Evolutionary conservation across 176 grass and related monocot genomes (phyloP), one percentile per base, ranked within the genome.

Genomic region (Bothriochloa decipiens): DNA sequence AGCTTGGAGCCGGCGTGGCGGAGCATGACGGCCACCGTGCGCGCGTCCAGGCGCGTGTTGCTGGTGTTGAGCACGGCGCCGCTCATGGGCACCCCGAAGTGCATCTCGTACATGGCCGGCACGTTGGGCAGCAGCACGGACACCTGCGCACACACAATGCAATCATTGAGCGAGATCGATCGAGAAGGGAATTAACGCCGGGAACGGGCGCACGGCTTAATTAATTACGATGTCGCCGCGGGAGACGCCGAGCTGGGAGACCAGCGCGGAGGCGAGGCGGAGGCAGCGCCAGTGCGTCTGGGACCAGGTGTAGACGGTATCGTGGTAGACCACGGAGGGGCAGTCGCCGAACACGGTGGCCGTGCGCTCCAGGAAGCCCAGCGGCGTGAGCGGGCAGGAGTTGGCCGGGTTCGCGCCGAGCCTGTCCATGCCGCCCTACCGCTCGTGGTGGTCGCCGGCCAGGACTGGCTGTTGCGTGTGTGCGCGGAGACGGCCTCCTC

Each of bases 61-160:
- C 95, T 92, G 84, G 33, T 88, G 84, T 97, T 95, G 18, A 97
- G 90, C 73, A 97, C 67, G 22, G 95, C 95, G 81, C 94, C 94
- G 83, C 90, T 92, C 94, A 97, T 97, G 29, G 94, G 92, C 72
- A 97, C 92, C 4, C 89, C 88, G 75, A 97, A 97, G 39, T 97
- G 92, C 92, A 80, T 81, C 86, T 97, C 94, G 73, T 97, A 97
- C 92, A 94, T 92, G 12, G 94, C 94, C 70, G 94, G 94, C 20
- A 97, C 80, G 53, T 97, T 97, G 1, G 92, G 94, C 16, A 89
- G 26, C 63, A 97, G 65, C 80, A 92, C 92, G 1, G 94, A 97
- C 10, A 97, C 94, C 94, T 97, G 4, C 40, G 9, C 4, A 8
- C 8, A 4, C 40, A 42, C 2, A 32, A 32, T 32, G 39, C 6